A percentile compares a stretch with the other conserved stretches of the same genome.
phyloP scores from a whole-genome alignment of 2,329 filamentous ascomycete genomes.

The Fusarium incarnatum region DNA sequence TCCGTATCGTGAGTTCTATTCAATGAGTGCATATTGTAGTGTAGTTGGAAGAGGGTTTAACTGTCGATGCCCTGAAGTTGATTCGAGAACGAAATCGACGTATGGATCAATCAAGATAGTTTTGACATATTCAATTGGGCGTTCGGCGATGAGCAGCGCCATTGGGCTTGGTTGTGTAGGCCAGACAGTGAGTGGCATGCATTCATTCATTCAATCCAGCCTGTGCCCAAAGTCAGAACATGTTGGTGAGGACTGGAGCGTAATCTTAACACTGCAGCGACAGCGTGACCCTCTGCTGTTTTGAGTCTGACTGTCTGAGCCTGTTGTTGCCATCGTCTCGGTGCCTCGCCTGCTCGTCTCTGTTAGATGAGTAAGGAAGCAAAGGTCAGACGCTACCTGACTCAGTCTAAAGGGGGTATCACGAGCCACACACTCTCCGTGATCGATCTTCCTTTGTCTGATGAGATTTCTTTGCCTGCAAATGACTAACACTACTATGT shows the following conservation, averaged over 20 bases:
- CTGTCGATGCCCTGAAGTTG: slow-evolving; percentile 28
- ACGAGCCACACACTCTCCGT: slow-evolving; percentile 20
- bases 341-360: slow-evolving; percentile 24
- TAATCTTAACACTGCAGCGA: slow-evolving; percentile 41
- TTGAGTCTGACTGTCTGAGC: slow-evolving; percentile 37
- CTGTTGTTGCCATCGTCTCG: slow-evolving; percentile 35
- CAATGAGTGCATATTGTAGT: not conserved
- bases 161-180: not conserved
- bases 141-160: not conserved
- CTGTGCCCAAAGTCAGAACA: slow-evolving; percentile 3
- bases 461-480: slow-evolving; percentile 10
- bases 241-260: slow-evolving; percentile 24
- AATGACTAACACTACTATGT: not conserved
- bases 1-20: not conserved
- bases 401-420: slow-evolving; percentile 35
- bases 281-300: slow-evolving; percentile 40
- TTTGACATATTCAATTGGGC: slow-evolving; percentile 5
- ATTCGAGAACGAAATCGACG: slow-evolving; percentile 10
- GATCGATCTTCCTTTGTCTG: slow-evolving; percentile 16
- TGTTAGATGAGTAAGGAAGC: slow-evolving; percentile 40
- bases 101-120: not conserved
- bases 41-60: not conserved
- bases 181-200: slow-evolving; percentile 5
- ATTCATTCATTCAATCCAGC: not conserved
- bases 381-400: slow-evolving; percentile 43